Conservation (phyloP, 805 yeast genomes). For the Suhomyces vadensis region DNA sequence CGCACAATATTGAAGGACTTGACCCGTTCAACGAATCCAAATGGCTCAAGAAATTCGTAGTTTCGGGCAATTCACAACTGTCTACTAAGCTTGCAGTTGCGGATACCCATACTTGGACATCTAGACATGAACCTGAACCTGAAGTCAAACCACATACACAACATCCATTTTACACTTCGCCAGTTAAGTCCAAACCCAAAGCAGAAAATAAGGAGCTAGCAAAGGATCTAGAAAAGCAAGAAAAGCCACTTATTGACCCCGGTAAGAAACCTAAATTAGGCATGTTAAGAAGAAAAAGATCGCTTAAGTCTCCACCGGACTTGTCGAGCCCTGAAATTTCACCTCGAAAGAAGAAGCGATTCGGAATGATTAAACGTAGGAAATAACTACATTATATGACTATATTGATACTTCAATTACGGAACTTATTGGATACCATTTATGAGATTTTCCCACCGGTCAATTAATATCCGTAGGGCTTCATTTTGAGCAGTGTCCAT, state of each 20-base stretch:
- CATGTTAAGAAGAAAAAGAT: no score
- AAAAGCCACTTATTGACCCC: background rate
- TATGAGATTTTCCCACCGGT: constrained; percentile 15
- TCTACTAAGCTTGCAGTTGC: background rate
- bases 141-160: background rate
- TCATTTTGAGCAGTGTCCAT: constrained; percentile 26
- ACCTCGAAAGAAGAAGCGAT: constrained; percentile 5
- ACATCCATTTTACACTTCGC: constrained; percentile 10
- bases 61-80: background rate
- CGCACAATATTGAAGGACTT: constrained; percentile 3
- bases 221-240: background rate
- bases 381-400: background rate
- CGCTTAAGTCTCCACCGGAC: no score
- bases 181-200: background rate
- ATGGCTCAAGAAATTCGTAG: constrained; percentile 4
- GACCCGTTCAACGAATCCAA: constrained; percentile 7
- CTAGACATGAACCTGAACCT: background rate
- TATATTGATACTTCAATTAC: no score
- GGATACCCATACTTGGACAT: background rate
- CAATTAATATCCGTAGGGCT: constrained; percentile 19
- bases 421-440: background rate
- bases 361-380: background rate
- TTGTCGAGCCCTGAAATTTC: no score
- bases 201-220: background rate
- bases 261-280: no score